These are phyloP conservation scores for Noccaea caerulescens DNA, from an alignment of 345 rosid species.

Conservation along the genomic window DNA sequence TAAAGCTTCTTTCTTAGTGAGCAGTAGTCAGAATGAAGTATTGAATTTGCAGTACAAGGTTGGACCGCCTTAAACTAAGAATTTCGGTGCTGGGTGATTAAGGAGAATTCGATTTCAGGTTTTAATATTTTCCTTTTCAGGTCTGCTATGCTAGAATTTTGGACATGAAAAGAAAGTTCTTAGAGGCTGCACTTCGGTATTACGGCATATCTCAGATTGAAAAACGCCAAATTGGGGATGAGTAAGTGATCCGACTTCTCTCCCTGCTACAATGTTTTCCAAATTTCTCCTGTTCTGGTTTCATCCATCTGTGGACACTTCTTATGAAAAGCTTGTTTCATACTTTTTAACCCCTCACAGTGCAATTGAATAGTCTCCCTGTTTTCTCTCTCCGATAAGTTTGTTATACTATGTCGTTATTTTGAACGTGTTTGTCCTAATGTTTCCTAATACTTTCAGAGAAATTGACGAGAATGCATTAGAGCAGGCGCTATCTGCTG, in stretches of 20 bases:
- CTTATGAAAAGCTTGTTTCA: background rate
- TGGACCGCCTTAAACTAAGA: slow-evolving; percentile 15
- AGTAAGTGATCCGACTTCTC: slow-evolving; percentile 54
- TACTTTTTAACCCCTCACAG: background rate
- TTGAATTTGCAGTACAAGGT: slow-evolving; percentile 94
- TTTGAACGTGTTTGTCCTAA: background rate
- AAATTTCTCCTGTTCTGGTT: background rate
- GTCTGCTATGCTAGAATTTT: slow-evolving; percentile 96
- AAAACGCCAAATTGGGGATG: slow-evolving; percentile 90
- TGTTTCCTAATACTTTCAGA: slow-evolving; percentile 45
- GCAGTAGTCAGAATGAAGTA: slow-evolving; percentile 92
- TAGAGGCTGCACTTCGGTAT: slow-evolving; percentile 94
- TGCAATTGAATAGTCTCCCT: background rate
- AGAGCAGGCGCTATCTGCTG: slow-evolving; percentile 94
- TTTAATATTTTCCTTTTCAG: slow-evolving; percentile 45
- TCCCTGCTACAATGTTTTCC: background rate
- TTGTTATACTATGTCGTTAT: background rate
- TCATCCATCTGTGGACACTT: background rate
- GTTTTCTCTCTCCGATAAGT: background rate
- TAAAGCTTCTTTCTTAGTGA: slow-evolving; percentile 96
- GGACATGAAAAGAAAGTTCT: slow-evolving; percentile 94
- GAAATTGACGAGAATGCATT: slow-evolving; percentile 91
- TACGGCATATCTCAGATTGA: slow-evolving; percentile 96
- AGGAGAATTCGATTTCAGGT: background rate
- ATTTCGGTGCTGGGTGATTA: slow-evolving; percentile 13